Conservation (phyloP, 2,329 filamentous ascomycete species). For the Neofusicoccum laricinum region DNA sequence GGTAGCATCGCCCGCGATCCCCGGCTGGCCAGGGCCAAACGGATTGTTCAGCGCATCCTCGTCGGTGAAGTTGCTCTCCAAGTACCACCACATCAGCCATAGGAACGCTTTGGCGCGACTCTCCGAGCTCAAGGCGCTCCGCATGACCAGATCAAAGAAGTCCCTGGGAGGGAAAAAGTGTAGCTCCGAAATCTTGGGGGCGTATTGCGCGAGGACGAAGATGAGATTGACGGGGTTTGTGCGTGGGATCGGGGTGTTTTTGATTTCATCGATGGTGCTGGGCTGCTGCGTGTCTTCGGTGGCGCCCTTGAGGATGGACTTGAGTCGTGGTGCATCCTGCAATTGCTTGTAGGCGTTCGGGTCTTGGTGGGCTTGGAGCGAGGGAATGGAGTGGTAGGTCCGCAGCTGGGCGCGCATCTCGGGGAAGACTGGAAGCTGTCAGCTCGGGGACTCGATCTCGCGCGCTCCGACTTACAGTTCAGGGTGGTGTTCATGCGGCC, state of each 20-base stretch:
- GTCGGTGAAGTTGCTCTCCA: conserved; percentile 90
- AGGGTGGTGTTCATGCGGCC: conserved; percentile 98
- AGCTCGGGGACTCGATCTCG: conserved; percentile 16
- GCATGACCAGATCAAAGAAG: conserved; percentile 97
- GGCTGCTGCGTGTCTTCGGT: conserved; percentile 90
- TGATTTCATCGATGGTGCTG: conserved; percentile 78
- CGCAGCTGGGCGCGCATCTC: conserved; percentile 98
- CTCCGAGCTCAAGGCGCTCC: conserved; percentile 73
- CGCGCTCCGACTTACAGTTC: conserved; percentile 65
- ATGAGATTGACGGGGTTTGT: conserved; percentile 98
- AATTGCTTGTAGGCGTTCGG: conserved; percentile 96
- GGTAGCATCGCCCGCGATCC: conserved; percentile 34
- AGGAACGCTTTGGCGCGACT: conserved; percentile 86
- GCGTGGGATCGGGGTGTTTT: conserved; percentile 63
- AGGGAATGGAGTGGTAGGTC: conserved; percentile 97
- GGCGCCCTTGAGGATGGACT: conserved; percentile 95
- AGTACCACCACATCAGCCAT: conserved; percentile 99
- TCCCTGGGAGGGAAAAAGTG: conserved; percentile 84
- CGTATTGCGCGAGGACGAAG: conserved; percentile 87
- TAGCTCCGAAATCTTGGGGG: conserved; percentile 85
- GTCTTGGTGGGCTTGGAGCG: conserved; percentile 90
- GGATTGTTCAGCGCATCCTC: conserved; percentile 88
- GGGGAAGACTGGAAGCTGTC: conserved; percentile 72
- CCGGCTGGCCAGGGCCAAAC: conserved; percentile 63
- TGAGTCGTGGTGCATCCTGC: conserved; percentile 91